phyloP scores from a whole-genome alignment of 202 grass and related monocot species.

The Elaeis oleifera region DNA sequence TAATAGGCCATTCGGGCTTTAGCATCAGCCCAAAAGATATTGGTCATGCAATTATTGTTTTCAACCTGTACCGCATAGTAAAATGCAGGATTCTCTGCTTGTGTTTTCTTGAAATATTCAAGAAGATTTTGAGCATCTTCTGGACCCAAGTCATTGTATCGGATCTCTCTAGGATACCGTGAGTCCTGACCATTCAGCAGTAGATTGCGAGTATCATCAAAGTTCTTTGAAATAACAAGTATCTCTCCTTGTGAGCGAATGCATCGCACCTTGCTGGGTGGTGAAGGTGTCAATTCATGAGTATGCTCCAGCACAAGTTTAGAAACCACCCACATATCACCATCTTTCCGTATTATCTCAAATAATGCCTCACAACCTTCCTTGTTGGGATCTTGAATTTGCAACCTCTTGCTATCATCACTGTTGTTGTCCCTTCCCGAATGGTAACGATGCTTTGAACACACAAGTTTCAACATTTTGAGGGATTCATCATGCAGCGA shows the following conservation, averaged over 20 bases:
- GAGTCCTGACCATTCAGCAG: conserved; percentile 57
- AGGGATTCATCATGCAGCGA: conserved; percentile 69
- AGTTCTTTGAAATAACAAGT: conserved; percentile 96
- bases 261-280: conserved; percentile 62
- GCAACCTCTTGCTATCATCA: conserved; percentile 48
- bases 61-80: conserved; percentile 66
- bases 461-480: conserved; percentile 98
- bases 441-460: conserved; percentile 84
- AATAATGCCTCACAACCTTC: conserved; percentile 77
- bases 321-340: conserved; percentile 60
- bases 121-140: conserved; percentile 72
- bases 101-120: conserved; percentile 59
- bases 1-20: conserved; percentile 75
- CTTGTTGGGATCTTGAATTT: conserved; percentile 30
- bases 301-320: conserved; percentile 86
- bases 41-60: conserved; percentile 40
- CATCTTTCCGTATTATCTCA: conserved; percentile 82
- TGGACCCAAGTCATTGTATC: conserved; percentile 74
- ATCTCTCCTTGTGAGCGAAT: conserved; percentile 86
- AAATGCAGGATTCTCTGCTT: conserved; percentile 71
- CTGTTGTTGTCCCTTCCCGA: conserved; percentile 55
- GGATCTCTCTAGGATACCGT: conserved; percentile 43
- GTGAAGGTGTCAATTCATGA: conserved; percentile 60
- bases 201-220: conserved; percentile 78
- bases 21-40: conserved; percentile 90